These are phyloP conservation scores for Fusarium floridanum DNA, from an alignment of 2,329 filamentous ascomycete species.

Conservation along the genomic window DNA sequence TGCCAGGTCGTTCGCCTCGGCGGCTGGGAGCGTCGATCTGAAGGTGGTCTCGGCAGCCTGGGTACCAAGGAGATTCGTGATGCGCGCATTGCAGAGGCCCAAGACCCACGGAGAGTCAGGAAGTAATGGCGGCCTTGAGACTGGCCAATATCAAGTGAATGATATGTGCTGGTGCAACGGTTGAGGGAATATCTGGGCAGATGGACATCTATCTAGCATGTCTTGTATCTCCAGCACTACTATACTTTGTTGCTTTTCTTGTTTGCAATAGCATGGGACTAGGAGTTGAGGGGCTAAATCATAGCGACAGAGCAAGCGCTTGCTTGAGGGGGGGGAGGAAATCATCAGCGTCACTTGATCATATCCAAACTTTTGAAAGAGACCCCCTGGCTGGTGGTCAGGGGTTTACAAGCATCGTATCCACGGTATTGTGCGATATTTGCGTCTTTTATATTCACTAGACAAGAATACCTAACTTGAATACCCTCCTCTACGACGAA, in stretches of 20 bases:
- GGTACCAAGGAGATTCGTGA: conserved; percentile 94
- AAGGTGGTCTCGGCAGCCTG: conserved; percentile 89
- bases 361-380: conserved; percentile 12
- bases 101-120: conserved; percentile 81
- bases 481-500: conserved; percentile 15
- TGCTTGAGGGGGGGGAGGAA: background rate
- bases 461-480: conserved; percentile 20
- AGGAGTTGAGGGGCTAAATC: conserved; percentile 41
- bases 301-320: conserved; percentile 29
- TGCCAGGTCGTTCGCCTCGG: conserved; percentile 76
- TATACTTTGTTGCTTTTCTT: conserved; percentile 26
- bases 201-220: conserved; percentile 18
- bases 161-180: background rate
- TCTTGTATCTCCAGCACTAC: conserved; percentile 21
- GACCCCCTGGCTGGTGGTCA: conserved; percentile 4
- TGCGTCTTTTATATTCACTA: conserved; percentile 9
- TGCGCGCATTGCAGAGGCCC: conserved; percentile 82
- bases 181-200: background rate
- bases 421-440: conserved; percentile 10
- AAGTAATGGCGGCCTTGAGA: conserved; percentile 48
- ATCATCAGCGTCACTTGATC: conserved; percentile 21
- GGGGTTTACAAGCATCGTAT: conserved; percentile 19
- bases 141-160: background rate
- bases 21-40: conserved; percentile 78
- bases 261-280: conserved; percentile 41